A percentile compares a stretch with the other conserved stretches of the same genome.
Conservation (phyloP, 169 alveolate genomes). For the Theileria sp. region DNA sequence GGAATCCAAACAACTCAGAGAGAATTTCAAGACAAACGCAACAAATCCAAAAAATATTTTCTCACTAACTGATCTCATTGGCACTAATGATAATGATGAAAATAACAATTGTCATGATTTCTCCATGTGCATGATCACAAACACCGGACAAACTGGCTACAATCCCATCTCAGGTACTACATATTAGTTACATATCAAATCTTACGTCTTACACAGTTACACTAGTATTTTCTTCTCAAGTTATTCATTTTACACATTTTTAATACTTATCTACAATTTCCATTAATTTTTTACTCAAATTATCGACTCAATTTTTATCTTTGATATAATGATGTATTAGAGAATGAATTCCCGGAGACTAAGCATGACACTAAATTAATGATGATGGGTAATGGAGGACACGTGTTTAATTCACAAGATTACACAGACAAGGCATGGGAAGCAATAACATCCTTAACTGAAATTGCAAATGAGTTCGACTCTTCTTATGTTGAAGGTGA, state of each 20-base stretch:
- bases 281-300: no score
- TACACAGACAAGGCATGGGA: slow-evolving; percentile 88
- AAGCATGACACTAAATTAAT: slow-evolving; percentile 42
- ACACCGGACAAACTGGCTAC: not conserved
- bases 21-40: not conserved
- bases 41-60: not conserved
- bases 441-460: slow-evolving; percentile 77
- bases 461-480: slow-evolving; percentile 75
- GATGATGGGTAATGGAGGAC: slow-evolving; percentile 73
- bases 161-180: not conserved
- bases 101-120: slow-evolving; percentile 18
- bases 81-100: not conserved
- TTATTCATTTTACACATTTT: no score
- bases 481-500: slow-evolving; percentile 86
- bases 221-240: no score
- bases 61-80: not conserved
- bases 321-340: not conserved
- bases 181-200: no score
- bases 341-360: no score
- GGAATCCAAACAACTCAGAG: not conserved
- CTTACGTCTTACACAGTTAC: no score
- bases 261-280: no score
- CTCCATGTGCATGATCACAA: slow-evolving; percentile 8
- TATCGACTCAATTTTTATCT: no score
- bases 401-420: slow-evolving; percentile 79